Percentiles rank a stretch among this genome's conserved stretches.
These are phyloP conservation scores for Beauveria sp. DNA, from an alignment of 2,329 filamentous ascomycete genomes.

Conservation along the genomic window DNA sequence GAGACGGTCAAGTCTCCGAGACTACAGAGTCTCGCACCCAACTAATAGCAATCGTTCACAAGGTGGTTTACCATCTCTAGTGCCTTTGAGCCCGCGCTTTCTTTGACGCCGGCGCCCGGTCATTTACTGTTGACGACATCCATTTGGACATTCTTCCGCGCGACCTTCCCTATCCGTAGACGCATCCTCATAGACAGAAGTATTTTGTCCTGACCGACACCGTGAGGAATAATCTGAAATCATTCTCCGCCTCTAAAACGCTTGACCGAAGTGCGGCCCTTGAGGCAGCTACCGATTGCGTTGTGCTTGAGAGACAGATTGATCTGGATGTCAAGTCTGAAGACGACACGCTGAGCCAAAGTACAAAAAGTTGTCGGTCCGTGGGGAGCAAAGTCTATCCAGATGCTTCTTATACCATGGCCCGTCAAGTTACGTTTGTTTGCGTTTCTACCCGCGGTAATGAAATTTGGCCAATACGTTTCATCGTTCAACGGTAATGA, in stretches of 20 bases:
- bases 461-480: slow-evolving; percentile 9
- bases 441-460: neutral
- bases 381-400: neutral
- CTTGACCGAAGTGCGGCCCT: slow-evolving; percentile 32
- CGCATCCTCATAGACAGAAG: slow-evolving; percentile 42
- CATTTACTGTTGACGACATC: slow-evolving; percentile 37
- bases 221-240: slow-evolving; percentile 41
- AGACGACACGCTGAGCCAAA: slow-evolving; percentile 29
- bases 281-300: slow-evolving; percentile 34
- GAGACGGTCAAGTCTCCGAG: slow-evolving; percentile 17
- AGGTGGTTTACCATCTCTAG: slow-evolving; percentile 44
- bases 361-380: slow-evolving; percentile 24
- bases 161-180: slow-evolving; percentile 31
- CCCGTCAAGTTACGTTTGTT: neutral
- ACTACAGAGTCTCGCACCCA: neutral
- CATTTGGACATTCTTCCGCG: slow-evolving; percentile 33
- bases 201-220: slow-evolving; percentile 39
- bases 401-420: neutral
- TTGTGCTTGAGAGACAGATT: slow-evolving; percentile 29
- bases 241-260: slow-evolving; percentile 24
- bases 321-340: slow-evolving; percentile 30
- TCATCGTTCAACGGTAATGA: slow-evolving; percentile 39
- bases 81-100: slow-evolving; percentile 40
- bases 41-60: neutral
- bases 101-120: slow-evolving; percentile 30